These are phyloP conservation scores for Lathyrus oleraceus DNA, from an alignment of 306 rosid genomes.

Conservation along the genomic window DNA sequence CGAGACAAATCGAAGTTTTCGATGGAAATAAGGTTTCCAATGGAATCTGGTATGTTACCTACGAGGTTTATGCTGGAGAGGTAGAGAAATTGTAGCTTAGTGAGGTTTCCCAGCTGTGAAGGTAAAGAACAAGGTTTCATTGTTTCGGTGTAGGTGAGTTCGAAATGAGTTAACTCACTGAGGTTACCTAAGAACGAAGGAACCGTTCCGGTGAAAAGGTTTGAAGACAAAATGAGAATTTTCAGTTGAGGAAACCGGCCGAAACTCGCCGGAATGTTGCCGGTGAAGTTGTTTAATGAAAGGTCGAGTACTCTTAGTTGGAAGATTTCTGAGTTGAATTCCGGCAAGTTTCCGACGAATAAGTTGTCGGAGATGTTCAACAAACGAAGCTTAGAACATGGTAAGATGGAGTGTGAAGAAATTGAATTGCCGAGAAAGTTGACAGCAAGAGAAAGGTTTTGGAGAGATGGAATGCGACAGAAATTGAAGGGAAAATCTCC, in stretches of 20 bases:
- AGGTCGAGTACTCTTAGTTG: slow-evolving; percentile 51
- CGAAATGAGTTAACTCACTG: slow-evolving; percentile 49
- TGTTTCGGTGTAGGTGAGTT: slow-evolving; percentile 43
- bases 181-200: slow-evolving; percentile 71
- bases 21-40: slow-evolving; percentile 59
- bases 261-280: slow-evolving; percentile 62
- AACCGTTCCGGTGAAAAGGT: slow-evolving; percentile 58
- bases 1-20: slow-evolving; percentile 59
- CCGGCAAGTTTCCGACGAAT: slow-evolving; percentile 65
- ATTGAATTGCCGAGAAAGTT: slow-evolving; percentile 50
- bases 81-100: slow-evolving; percentile 48
- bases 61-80: slow-evolving; percentile 37
- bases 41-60: slow-evolving; percentile 64
- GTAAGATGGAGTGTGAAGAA: slow-evolving; percentile 43
- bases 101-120: slow-evolving; percentile 63
- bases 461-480: slow-evolving; percentile 66
- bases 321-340: slow-evolving; percentile 43
- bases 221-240: slow-evolving; percentile 39
- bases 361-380: slow-evolving; percentile 56
- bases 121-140: slow-evolving; percentile 54
- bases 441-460: slow-evolving; percentile 42
- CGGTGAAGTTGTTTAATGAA: slow-evolving; percentile 67
- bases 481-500: slow-evolving; percentile 68
- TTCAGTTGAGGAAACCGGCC: slow-evolving; percentile 46
- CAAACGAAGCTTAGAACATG: slow-evolving; percentile 57